phyloP scores from a whole-genome alignment of 176 grass and related monocot genomes.

The Eragrostis nindensis region DNA sequence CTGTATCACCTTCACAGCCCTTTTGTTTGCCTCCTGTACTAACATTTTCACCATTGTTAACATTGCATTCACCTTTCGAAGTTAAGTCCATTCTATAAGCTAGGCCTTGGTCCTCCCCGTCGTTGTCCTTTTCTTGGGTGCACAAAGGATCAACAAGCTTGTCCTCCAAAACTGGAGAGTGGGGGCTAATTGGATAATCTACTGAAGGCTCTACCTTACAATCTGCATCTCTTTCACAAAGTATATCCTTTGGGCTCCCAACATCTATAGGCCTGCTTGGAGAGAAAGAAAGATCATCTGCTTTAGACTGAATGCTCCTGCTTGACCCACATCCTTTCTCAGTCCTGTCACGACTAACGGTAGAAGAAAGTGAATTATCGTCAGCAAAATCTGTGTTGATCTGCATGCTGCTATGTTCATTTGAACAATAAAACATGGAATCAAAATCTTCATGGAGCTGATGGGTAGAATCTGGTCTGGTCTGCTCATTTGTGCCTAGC shows the following conservation, averaged over 20 bases:
- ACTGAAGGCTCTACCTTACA: conserved; percentile 34
- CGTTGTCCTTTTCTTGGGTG: conserved; percentile 39
- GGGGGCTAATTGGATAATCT: conserved; percentile 28
- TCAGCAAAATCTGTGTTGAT: conserved; percentile 52
- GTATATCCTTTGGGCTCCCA: conserved; percentile 63
- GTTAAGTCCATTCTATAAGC: conserved; percentile 13
- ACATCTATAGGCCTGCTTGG: conserved; percentile 45
- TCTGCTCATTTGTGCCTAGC: conserved; percentile 43
- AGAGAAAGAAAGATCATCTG: conserved; percentile 33
- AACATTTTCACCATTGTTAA: conserved; percentile 23
- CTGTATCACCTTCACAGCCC: conserved; percentile 15
- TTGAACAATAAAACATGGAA: conserved; percentile 51
- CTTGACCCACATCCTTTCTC: conserved; percentile 47
- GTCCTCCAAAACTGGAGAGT: conserved; percentile 50
- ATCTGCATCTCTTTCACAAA: conserved; percentile 50
- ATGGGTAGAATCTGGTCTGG: conserved; percentile 48
- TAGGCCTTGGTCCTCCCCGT: not conserved
- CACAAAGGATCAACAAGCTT: conserved; percentile 58
- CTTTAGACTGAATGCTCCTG: conserved; percentile 53
- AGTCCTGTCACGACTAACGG: conserved; percentile 35
- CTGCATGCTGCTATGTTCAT: conserved; percentile 51
- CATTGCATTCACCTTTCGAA: conserved; percentile 24
- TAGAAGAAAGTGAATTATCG: conserved; percentile 55
- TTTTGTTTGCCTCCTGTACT: conserved; percentile 26
- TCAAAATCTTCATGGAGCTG: conserved; percentile 40